phyloP scores from a whole-genome alignment of 352 stramenopile species.

The Blastocystis sp. region DNA sequence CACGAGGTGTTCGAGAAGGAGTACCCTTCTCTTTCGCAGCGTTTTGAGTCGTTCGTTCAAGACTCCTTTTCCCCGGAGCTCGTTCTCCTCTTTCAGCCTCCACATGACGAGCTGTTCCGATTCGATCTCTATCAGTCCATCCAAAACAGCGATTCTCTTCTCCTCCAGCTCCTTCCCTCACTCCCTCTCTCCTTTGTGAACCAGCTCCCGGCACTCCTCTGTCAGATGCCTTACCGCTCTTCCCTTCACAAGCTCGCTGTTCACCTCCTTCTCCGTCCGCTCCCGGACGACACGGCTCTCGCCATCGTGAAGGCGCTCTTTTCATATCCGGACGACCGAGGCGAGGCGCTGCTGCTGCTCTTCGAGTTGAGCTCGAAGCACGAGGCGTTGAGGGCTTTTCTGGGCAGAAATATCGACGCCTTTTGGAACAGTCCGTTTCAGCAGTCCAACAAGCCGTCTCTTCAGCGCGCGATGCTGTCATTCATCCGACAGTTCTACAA shows the following conservation, averaged over 20 bases:
- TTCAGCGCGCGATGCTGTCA: neutral
- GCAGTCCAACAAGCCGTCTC: neutral
- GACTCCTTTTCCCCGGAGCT: neutral
- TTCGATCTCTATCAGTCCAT: constrained; percentile 29
- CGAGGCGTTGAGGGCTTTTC: neutral
- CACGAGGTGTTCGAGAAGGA: neutral
- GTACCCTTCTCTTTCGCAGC: neutral
- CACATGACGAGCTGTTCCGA: constrained; percentile 38
- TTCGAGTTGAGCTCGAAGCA: neutral
- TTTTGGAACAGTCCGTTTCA: neutral
- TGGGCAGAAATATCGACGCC: neutral
- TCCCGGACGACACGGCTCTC: neutral
- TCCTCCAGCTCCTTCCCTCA: neutral
- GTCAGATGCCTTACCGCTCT: neutral
- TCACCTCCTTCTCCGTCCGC: neutral
- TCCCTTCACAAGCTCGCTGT: neutral
- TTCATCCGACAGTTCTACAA: neutral
- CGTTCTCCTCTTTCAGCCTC: constrained; percentile 38
- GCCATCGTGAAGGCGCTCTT: neutral
- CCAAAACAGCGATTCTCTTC: constrained; percentile 26
- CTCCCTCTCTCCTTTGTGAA: neutral
- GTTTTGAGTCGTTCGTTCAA: constrained; percentile 1
- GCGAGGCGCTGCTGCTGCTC: neutral
- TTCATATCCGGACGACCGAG: neutral
- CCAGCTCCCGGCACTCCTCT: neutral